Percentiles rank a stretch among this genome's conserved stretches.
Conservation (phyloP, 306 rosid species). For the Geum urbanum region DNA sequence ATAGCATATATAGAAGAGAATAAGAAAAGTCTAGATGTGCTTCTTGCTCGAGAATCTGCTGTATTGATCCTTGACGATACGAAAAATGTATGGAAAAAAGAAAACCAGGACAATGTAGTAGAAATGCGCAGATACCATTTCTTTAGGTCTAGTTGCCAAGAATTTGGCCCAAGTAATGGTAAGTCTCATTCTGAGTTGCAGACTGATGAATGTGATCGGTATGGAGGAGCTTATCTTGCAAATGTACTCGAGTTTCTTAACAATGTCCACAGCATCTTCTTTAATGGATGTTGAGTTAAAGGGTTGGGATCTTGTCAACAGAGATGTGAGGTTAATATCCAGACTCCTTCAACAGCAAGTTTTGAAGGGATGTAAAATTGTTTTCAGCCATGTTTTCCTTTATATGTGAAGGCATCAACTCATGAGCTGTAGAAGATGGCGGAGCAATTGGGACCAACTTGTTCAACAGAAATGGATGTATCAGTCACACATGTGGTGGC, state of each 20-base stretch:
- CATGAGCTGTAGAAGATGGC: constrained; percentile 66
- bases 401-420: constrained; percentile 36
- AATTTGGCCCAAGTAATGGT: constrained; percentile 52
- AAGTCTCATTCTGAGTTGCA: neutral
- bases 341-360: constrained; percentile 38
- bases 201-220: neutral
- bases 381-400: constrained; percentile 56
- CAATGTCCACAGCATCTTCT: constrained; percentile 54
- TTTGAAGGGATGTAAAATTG: constrained; percentile 53
- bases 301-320: constrained; percentile 35
- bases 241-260: constrained; percentile 63
- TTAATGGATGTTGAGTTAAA: constrained; percentile 45
- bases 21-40: constrained; percentile 81
- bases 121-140: constrained; percentile 87
- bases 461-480: constrained; percentile 48
- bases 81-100: constrained; percentile 78
- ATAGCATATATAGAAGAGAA: constrained; percentile 74
- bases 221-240: neutral
- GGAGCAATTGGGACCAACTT: constrained; percentile 72
- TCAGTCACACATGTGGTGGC: constrained; percentile 73
- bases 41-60: constrained; percentile 77
- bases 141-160: constrained; percentile 71
- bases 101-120: constrained; percentile 58
- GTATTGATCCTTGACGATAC: constrained; percentile 87
- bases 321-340: constrained; percentile 66